Conservation (phyloP, 768 basidiomycete genomes). For the Boletus huronensis region DNA sequence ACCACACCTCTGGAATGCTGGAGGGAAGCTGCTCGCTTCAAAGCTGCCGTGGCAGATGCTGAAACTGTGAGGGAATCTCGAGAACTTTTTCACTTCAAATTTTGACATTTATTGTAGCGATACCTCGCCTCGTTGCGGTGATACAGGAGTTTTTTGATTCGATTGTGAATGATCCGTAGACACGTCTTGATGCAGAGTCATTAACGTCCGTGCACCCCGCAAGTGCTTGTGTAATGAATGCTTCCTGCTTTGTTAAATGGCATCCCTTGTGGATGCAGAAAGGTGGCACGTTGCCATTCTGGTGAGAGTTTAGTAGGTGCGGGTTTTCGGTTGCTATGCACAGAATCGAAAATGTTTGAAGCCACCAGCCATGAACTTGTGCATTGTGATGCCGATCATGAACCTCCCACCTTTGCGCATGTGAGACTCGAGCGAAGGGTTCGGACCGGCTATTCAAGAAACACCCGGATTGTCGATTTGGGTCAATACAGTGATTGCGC, state of each 20-base stretch:
- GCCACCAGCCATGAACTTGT: no score
- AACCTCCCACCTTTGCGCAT: no score
- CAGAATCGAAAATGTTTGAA: no score
- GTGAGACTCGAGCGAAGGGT: background rate
- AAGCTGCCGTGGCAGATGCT: slow-evolving; percentile 58
- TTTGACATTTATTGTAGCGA: slow-evolving; percentile 39
- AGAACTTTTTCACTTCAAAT: slow-evolving; percentile 4
- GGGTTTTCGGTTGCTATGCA: background rate
- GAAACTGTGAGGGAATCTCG: slow-evolving; percentile 52
- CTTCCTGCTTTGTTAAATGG: background rate
- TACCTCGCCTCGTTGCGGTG: slow-evolving; percentile 59
- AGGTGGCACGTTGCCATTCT: background rate
- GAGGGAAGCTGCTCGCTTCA: slow-evolving; percentile 69
- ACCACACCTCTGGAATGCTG: slow-evolving; percentile 67
- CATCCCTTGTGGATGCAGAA: background rate
- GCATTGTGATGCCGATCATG: no score
- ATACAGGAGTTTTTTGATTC: slow-evolving; percentile 1
- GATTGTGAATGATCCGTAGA: background rate
- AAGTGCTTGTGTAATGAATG: background rate
- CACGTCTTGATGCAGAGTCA: background rate
- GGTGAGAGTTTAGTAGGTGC: background rate
- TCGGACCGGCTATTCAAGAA: slow-evolving; percentile 3
- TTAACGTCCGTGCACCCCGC: background rate
- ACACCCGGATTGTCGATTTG: background rate
- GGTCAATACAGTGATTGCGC: slow-evolving; percentile 22